Base-by-base conservation (phyloP, 2,329 filamentous ascomycete genomes). In the Fusarium globosum region DNA sequence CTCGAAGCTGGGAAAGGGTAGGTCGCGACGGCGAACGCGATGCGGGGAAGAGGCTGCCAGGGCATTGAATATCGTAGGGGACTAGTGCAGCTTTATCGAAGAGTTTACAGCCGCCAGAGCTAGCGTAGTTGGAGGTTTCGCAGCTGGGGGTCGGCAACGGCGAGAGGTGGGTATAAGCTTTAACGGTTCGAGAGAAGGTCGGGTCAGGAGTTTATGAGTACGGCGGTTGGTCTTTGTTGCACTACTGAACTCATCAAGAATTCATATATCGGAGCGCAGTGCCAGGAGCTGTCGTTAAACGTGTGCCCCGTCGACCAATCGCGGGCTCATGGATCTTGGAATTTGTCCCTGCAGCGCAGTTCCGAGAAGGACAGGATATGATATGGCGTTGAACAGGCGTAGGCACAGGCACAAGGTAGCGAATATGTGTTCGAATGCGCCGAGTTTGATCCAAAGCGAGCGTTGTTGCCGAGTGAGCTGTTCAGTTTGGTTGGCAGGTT, bases 1-100 rank as follows among this genome's bases (percentile, higher is more conserved):
- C 92, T 92, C 68, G 93, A 92, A 69, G 96, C 94, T 78, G 93
- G 89, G 85, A 99, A 99, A 42, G 96, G 96, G 82, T 95, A 97
- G 76, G 92, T 95, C 87, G 96, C 96, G 83, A 99, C 94, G 78
- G 96, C 97, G 87, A 98, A 99, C 81, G 95, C 96, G 86, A 99
- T 98, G 80, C 94, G 94, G 83, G 95, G 94, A 83, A 99, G 90
- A 80, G 96, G 96, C 89, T 94, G 92, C 96, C 96, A 99, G 89
- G 95, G 94, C 95, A 97, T 97, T 84, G 85, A 79, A 78, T 66
- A 72, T 74, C 75, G 59, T 64, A 70, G 68, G 65, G 59, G 65
- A 64, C 69, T 60, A 57, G 60, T 64, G 70, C 68, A 69, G 56
- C 42, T 73, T 58, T 59, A 49, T 70, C 68, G 67, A 69, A 36